Evolutionary conservation across 805 yeast genomes (phyloP).

Genomic region (Ogataea paraovalis): DNA sequence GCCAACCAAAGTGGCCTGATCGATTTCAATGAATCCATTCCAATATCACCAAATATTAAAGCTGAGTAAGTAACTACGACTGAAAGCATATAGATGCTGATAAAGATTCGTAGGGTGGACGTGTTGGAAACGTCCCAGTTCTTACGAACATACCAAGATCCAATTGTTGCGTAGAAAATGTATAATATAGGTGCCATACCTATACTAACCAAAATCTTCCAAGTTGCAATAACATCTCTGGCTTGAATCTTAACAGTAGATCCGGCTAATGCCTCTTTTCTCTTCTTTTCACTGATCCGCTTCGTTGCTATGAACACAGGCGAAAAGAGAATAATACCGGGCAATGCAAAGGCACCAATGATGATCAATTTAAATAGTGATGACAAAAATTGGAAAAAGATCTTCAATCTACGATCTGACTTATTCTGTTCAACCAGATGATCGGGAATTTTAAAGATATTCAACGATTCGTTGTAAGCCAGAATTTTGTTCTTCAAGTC

Average conservation of each 20-base stretch:
- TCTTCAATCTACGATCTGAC: conserved; percentile 20
- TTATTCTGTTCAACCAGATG: conserved; percentile 51
- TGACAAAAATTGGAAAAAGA: conserved; percentile 22
- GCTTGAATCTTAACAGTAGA: conserved; percentile 91
- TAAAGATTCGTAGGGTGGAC: conserved; percentile 27
- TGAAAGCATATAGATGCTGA: conserved; percentile 59
- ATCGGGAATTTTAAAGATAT: conserved; percentile 49
- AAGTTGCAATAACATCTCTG: conserved; percentile 91
- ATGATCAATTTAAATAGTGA: conserved; percentile 45
- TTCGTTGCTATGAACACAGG: conserved; percentile 85
- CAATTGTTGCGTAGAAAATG: conserved; percentile 68
- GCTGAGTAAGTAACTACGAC: conserved; percentile 85
- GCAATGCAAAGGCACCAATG: conserved; percentile 64
- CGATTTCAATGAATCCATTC: conserved; percentile 82
- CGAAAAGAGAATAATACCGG: conserved; percentile 82
- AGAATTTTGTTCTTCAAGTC: conserved; percentile 59
- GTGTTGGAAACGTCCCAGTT: conserved; percentile 17
- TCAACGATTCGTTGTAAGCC: conserved; percentile 59
- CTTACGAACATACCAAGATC: conserved; percentile 36
- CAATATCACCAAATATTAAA: conserved; percentile 85
- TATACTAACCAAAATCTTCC: conserved; percentile 90
- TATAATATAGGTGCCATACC: conserved; percentile 87
- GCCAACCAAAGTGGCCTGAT: conserved; percentile 75
- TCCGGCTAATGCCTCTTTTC: conserved; percentile 72
- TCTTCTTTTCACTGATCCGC: conserved; percentile 66